phyloP scores from a whole-genome alignment of 1,139 yeast genomes.

The Geotrichum siamense region DNA sequence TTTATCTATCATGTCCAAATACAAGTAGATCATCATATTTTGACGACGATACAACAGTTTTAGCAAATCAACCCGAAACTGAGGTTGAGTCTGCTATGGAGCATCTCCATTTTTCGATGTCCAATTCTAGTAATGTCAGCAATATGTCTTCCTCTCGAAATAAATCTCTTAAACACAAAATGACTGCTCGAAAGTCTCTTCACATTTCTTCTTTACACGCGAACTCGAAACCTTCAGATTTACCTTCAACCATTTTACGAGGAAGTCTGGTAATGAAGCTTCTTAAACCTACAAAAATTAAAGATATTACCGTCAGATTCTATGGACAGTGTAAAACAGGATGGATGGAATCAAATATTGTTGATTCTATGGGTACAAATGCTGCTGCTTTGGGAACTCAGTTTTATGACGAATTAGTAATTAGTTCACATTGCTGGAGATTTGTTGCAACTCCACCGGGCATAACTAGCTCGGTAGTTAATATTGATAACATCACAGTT shows the following conservation, averaged over 20 bases:
- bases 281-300: slow-evolving; percentile 64
- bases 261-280: slow-evolving; percentile 72
- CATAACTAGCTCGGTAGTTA: slow-evolving; percentile 21
- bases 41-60: not conserved
- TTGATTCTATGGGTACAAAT: not conserved
- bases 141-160: not conserved
- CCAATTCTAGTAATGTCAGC: not conserved
- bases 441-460: slow-evolving; percentile 24
- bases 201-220: slow-evolving; percentile 9
- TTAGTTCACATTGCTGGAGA: slow-evolving; percentile 35
- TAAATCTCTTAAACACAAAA: not conserved
- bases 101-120: not conserved
- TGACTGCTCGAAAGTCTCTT: not conserved
- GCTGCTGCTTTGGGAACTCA: slow-evolving; percentile 26
- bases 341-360: slow-evolving; percentile 59
- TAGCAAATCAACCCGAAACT: not conserved
- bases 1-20: slow-evolving; percentile 10
- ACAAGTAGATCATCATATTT: slow-evolving; percentile 1
- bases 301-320: slow-evolving; percentile 52
- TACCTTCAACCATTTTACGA: slow-evolving; percentile 69
- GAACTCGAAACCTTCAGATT: slow-evolving; percentile 29
- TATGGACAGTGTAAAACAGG: slow-evolving; percentile 68
- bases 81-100: not conserved
- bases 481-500: slow-evolving; percentile 24
- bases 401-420: slow-evolving; percentile 30